A percentile compares a stretch with the other conserved stretches of the same genome.
Conservation (phyloP, 2,329 filamentous ascomycete species). For the Hymenoscyphus scutula region DNA sequence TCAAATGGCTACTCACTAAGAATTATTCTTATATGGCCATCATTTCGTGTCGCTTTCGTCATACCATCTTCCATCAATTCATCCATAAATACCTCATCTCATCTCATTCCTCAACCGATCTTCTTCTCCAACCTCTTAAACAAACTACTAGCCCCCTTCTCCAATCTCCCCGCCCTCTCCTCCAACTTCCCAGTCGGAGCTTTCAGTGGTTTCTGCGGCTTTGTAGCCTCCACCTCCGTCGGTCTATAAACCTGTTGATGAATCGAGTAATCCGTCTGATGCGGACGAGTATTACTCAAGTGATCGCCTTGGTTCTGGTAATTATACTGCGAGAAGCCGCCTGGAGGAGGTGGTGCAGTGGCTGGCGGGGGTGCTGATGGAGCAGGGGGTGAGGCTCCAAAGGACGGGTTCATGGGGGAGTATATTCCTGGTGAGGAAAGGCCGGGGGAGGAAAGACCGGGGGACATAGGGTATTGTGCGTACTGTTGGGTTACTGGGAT, state of each 20-base stretch:
- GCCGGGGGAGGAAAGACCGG: conserved; percentile 40
- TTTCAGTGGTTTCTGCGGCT: conserved; percentile 39
- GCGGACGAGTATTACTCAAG: conserved; percentile 34
- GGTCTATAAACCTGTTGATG: conserved; percentile 71
- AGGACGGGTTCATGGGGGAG: conserved; percentile 6
- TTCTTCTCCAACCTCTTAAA: conserved; percentile 77
- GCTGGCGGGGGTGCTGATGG: conserved; percentile 10
- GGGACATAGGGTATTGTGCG: conserved; percentile 46
- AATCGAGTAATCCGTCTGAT: conserved; percentile 51
- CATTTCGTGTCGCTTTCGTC: background rate
- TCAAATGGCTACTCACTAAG: background rate
- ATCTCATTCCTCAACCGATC: conserved; percentile 28
- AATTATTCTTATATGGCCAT: background rate
- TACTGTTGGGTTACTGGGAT: conserved; percentile 32
- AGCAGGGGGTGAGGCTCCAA: background rate
- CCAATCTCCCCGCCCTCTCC: conserved; percentile 62
- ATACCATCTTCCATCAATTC: background rate
- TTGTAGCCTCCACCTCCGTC: conserved; percentile 57
- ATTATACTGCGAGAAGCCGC: conserved; percentile 56
- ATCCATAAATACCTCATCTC: background rate
- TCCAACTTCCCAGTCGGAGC: conserved; percentile 57
- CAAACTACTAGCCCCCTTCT: conserved; percentile 69
- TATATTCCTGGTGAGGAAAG: conserved; percentile 22
- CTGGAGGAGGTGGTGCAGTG: conserved; percentile 39
- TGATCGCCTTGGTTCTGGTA: conserved; percentile 38